Percentiles rank a stretch among this genome's conserved stretches.
These are phyloP conservation scores for Heliamphora exappendiculata DNA, from an alignment of 148 eudicot species.

Conservation along the genomic window DNA sequence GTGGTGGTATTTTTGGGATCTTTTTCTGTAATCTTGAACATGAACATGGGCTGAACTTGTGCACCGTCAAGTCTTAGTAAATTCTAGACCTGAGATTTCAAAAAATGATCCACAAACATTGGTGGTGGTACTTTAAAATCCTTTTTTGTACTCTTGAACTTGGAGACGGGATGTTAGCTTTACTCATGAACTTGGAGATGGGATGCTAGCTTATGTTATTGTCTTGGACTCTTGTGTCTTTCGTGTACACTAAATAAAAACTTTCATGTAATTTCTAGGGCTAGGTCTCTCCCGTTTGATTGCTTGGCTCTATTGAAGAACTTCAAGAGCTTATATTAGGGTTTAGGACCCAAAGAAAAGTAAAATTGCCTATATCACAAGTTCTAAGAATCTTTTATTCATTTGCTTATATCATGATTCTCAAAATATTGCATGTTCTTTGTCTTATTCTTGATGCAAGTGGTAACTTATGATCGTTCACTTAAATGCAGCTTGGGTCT, in stretches of 20 bases:
- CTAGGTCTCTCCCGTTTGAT: background rate
- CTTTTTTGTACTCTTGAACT: too few relatives aligned
- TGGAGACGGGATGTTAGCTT: too few relatives aligned
- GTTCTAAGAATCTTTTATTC: background rate
- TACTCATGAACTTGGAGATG: background rate
- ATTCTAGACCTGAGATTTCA: background rate
- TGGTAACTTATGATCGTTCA: conserved; percentile 10
- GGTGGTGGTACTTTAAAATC: background rate
- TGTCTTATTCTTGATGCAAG: background rate
- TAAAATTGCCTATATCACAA: background rate
- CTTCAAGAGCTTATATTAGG: background rate
- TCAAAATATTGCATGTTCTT: background rate
- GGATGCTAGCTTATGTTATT: background rate
- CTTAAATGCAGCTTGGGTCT: conserved; percentile 68
- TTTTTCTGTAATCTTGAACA: too few relatives aligned
- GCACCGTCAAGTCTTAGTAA: background rate
- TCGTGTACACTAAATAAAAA: background rate
- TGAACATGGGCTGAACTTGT: too few relatives aligned
- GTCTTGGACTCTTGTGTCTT: background rate
- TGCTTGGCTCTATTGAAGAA: background rate
- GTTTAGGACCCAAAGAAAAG: background rate
- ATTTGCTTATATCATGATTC: background rate
- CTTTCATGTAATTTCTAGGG: background rate
- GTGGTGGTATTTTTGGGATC: too few relatives aligned
- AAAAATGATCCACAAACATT: background rate